Evolutionary conservation across 768 basidiomycete species (phyloP).

Genomic region (Sporobolomyces pararoseus): DNA sequence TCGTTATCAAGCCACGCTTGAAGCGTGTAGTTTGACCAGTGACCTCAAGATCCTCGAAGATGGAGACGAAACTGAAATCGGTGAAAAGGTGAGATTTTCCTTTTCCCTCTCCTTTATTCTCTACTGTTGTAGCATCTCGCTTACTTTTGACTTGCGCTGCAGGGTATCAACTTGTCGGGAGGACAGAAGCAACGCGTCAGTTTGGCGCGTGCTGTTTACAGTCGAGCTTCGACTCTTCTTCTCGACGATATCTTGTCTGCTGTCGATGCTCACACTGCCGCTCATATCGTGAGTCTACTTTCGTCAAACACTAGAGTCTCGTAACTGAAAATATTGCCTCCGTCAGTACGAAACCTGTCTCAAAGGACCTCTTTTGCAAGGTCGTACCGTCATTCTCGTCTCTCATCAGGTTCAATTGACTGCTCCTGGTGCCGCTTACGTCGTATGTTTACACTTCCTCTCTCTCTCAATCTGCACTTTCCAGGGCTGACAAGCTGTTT

Average conservation of each 20-base stretch:
- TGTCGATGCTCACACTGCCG: conserved; percentile 86
- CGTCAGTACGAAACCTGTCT: conserved; percentile 57
- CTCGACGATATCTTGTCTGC: conserved; percentile 69
- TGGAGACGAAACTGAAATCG: conserved; percentile 63
- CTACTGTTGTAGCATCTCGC: no score
- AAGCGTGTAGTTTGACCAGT: conserved; percentile 66
- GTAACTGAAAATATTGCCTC: conserved; percentile 59
- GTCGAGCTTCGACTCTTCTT: conserved; percentile 63
- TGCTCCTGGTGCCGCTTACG: conserved; percentile 59
- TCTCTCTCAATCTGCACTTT: conserved; percentile 56
- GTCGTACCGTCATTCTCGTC: conserved; percentile 77
- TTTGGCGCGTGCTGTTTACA: conserved; percentile 82
- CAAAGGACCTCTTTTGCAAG: conserved; percentile 68
- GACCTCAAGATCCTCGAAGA: conserved; percentile 70
- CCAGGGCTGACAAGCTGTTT: no score
- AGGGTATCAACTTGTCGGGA: conserved; percentile 81
- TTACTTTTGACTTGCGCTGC: conserved; percentile 52
- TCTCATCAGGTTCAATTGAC: conserved; percentile 95
- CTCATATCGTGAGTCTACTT: conserved; percentile 60
- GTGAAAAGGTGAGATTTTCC: conserved; percentile 44
- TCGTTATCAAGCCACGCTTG: conserved; percentile 65
- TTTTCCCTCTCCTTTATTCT: no score
- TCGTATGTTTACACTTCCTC: conserved; percentile 54
- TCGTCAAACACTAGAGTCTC: no score
- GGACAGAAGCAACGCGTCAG: conserved; percentile 76